Percentiles rank a stretch among this genome's conserved stretches.
Evolutionary conservation across 495 filamentous ascomycete species (phyloP).

Genomic region (Friedmanniomyces endolithicus): DNA sequence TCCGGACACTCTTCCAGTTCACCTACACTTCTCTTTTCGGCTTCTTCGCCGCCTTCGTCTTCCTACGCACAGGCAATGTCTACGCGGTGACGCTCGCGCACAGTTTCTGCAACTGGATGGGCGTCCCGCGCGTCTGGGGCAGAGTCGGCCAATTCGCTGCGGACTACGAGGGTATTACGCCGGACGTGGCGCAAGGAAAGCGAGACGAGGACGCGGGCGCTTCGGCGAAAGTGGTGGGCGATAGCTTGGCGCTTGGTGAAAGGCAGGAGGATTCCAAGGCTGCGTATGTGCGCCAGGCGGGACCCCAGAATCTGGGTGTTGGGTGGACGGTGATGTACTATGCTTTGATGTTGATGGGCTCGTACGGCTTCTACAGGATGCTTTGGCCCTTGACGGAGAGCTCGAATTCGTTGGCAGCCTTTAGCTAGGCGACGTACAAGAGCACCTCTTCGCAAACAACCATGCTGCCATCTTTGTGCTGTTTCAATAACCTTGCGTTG

Average conservation of each 20-base stretch:
- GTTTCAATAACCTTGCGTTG: too few species aligned
- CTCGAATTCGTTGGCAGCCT: conserved; percentile 21
- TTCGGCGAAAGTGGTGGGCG: background rate
- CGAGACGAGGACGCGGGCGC: conserved; percentile 5
- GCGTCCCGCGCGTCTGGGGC: conserved; percentile 78
- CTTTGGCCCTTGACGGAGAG: conserved; percentile 67
- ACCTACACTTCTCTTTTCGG: conserved; percentile 90
- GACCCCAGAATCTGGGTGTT: conserved; percentile 28
- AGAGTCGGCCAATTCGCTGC: conserved; percentile 49
- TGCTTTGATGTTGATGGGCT: conserved; percentile 55
- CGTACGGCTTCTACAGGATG: conserved; percentile 50
- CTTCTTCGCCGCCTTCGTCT: conserved; percentile 84
- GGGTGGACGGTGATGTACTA: conserved; percentile 73
- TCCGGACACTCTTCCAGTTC: conserved; percentile 72
- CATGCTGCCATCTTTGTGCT: too few species aligned
- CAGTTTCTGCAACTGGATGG: conserved; percentile 85
- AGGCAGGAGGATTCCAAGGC: conserved; percentile 1
- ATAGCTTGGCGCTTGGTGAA: background rate
- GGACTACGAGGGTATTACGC: conserved; percentile 8
- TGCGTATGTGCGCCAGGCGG: background rate
- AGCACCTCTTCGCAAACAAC: too few species aligned
- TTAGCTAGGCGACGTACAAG: background rate
- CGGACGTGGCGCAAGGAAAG: conserved; percentile 18
- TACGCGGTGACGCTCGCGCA: conserved; percentile 62
- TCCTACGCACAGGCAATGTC: conserved; percentile 71